Evolutionary conservation across 202 grass and related monocot species (phyloP), one percentile per base, ranked within the genome.

Genomic region (Elaeis oleifera): DNA sequence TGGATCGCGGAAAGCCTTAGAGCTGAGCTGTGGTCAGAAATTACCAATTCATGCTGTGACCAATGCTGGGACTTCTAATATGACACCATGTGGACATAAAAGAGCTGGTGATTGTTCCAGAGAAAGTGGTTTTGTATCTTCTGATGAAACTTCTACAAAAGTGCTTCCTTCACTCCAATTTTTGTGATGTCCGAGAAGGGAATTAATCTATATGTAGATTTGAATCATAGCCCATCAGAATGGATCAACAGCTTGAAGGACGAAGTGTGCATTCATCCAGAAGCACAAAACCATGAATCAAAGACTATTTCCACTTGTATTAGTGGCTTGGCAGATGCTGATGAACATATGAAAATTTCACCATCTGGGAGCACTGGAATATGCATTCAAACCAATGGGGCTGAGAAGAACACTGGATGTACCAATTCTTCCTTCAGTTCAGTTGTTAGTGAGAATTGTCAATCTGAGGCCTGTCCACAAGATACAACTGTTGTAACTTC

Each of bases 171-270:
- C 82, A 50, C 64, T 97, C 77, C 64, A 92, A 58, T 80, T 91
- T 92, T 79, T 70, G 84, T 92, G 51, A 71, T 71, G 73, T 81
- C 84, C 55, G 88, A 97, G 49, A 88, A 85, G 23, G 88, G 92
- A 58, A 74, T 97, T 58, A 67, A 92, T 79, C 80, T 97, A 74
- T 74, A 68, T 79, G 74, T 89, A 61, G 92, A 92, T 81, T 72
- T 97, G 70, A 70, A 79, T 74, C 85, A 74, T 59, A 78, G 64
- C 59, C 84, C 84, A 27, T 64, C 72, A 53, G 72, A 51, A 67
- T 86, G 77, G 84, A 57, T 74, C 25, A 73, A 79, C 15, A 80
- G 64, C 72, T 84, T 97, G 55, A 92, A 86, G 23, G 72, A 67
- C 21, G 55, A 78, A 79, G 73, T 85, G 31, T 75, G 31, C 56